Base-by-base conservation (phyloP, 768 basidiomycete genomes). In the Phylloporus sp. region DNA sequence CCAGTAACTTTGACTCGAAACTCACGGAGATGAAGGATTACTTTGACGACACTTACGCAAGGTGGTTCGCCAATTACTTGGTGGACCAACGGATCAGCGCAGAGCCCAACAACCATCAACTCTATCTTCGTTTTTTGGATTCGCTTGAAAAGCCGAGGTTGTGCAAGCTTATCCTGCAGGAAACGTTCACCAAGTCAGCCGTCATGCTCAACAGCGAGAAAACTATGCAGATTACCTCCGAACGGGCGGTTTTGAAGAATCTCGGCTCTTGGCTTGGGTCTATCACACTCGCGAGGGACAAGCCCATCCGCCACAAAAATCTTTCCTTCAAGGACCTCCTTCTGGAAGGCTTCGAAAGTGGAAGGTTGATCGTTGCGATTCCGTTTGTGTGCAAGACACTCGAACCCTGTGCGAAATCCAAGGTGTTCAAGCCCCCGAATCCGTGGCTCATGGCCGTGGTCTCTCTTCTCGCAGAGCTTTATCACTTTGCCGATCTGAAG, bases 381-480 rank as follows among this genome's bases (percentile, higher is more conserved):
- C 92, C 96, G 0, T 99, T 98, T 65, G 90, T 98, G 29, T 98
- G 95, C 81, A 96, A 96, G 68, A 87, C 92, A 2, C 78, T 99
- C 37, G 90, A 93, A 63, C 89, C 89, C 37, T 92, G 90, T 52
- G 78, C 84, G 38, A 83, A 85, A 61, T 98, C 95, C 26, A 84
- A 75, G 54, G 88, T 98, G 22, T 99, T 99, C 80, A 86, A 79
- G 59, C 87, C 92, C 17, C 96, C 96, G 21, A 99, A 97, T 65
- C 96, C 96, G 2, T 99, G 96, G 96, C 70, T 99, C 40, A 94
- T 97, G 86, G 94, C 89, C 1, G 89, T 99, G 53, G 75, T 98
- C 58, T 82, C 86, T 54, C 75, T 98, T 34, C 79, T 98, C 36
- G 89, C 83, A 35, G 96, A 99, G 64, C 78, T 99, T n/a, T 98